phyloP scores from a whole-genome alignment of 2,329 filamentous ascomycete species.

The Fusarium pseudograminearum region DNA sequence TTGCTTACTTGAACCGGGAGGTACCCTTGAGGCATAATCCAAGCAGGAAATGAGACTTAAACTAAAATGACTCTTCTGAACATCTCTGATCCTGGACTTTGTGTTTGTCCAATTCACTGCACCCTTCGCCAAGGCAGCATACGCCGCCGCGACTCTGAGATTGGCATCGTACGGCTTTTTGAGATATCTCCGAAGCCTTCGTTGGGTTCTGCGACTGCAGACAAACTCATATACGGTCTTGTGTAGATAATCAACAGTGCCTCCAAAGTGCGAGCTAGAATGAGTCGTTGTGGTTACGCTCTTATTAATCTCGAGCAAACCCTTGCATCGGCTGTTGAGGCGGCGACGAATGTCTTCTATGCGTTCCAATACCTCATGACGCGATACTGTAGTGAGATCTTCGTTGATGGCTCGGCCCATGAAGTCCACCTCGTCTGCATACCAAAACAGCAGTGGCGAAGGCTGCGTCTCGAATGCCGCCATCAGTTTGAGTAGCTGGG shows the following conservation, averaged over 20 bases:
- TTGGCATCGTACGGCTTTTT: neutral
- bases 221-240: constrained; percentile 5
- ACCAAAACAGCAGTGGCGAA: neutral
- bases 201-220: fast-evolving
- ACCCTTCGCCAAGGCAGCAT: neutral
- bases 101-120: neutral
- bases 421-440: constrained; percentile 11
- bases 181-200: neutral
- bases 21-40: fast-evolving
- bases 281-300: fast-evolving
- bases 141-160: neutral
- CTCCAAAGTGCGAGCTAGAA: fast-evolving
- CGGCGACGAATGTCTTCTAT: constrained; percentile 5
- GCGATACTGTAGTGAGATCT: fast-evolving
- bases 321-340: constrained; percentile 21
- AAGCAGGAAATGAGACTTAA: fast-evolving
- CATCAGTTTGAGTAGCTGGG: constrained; percentile 8
- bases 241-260: neutral
- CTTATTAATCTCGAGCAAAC: neutral
- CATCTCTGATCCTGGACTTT: neutral
- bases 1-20: fast-evolving
- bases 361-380: fast-evolving
- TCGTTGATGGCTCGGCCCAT: neutral
- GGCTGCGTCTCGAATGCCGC: fast-evolving
- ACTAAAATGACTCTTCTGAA: neutral